Percentiles rank a stretch among this genome's conserved stretches.
Conservation (phyloP, 768 basidiomycete species). For the Neoboletus subvelutipes region DNA sequence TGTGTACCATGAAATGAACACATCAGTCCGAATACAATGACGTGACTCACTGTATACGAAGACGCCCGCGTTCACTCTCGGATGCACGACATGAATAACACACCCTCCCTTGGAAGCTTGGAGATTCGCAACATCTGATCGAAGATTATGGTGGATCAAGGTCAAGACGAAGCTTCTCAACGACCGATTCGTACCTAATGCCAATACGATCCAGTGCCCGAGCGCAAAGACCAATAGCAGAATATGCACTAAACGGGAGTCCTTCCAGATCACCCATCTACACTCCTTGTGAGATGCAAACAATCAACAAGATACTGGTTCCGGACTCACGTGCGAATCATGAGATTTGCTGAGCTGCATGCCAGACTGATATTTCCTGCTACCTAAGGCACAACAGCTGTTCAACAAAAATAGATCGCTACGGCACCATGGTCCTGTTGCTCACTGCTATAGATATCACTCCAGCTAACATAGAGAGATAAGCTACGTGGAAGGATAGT, state of each 20-base stretch:
- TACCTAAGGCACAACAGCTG: conserved; percentile 4
- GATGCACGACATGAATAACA: neutral
- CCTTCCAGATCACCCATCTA: conserved; percentile 32
- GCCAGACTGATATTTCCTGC: conserved; percentile 15
- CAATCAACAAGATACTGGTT: neutral
- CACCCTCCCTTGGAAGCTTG: neutral
- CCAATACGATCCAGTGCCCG: conserved; percentile 26
- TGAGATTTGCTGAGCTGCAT: conserved; percentile 24
- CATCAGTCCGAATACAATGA: neutral
- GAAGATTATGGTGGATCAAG: neutral
- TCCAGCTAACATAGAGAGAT: conserved; percentile 8
- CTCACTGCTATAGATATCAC: conserved; percentile 16
- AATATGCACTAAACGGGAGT: conserved; percentile 12
- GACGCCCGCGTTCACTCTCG: conserved; percentile 4
- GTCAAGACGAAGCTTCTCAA: neutral
- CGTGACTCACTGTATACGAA: conserved; percentile 21
- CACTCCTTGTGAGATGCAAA: neutral
- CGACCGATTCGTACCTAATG: conserved; percentile 7
- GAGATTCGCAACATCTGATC: conserved; percentile 17
- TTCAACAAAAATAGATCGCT: neutral
- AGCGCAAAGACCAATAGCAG: conserved; percentile 11
- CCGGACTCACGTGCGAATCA: conserved; percentile 29
- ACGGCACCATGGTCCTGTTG: neutral
- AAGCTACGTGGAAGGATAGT: neutral
- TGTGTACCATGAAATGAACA: neutral